Evolutionary conservation across 371 early-diverging fungal species (phyloP).

Genomic region (Conidiobolus incongruus): DNA sequence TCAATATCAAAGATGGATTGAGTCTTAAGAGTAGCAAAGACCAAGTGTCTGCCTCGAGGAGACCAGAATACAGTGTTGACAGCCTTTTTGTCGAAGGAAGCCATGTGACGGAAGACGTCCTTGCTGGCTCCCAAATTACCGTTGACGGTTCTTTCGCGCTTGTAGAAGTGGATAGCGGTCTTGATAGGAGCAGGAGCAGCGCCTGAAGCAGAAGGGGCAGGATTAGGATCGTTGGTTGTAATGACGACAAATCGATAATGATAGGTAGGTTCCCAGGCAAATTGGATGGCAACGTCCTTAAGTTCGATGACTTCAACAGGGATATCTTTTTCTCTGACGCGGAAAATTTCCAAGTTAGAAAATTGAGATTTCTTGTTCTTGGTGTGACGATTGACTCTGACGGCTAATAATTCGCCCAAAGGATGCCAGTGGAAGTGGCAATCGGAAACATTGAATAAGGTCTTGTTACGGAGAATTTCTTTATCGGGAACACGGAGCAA

Average conservation of each 20-base stretch:
- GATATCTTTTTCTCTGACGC: constrained; percentile 70
- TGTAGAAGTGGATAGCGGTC: constrained; percentile 64
- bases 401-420: constrained; percentile 70
- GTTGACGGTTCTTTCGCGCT: constrained; percentile 24
- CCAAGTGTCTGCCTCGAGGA: constrained; percentile 84
- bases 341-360: constrained; percentile 87
- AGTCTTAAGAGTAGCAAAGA: constrained; percentile 69
- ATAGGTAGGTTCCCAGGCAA: constrained; percentile 90
- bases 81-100: constrained; percentile 50
- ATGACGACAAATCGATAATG: constrained; percentile 65
- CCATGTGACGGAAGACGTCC: constrained; percentile 43
- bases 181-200: constrained; percentile 27
- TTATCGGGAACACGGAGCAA: constrained; percentile 58
- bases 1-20: constrained; percentile 62
- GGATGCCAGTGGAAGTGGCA: constrained; percentile 87
- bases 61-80: constrained; percentile 80
- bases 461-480: constrained; percentile 82
- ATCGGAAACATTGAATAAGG: constrained; percentile 79
- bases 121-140: constrained; percentile 21
- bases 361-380: constrained; percentile 81
- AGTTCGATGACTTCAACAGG: constrained; percentile 89
- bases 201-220: constrained; percentile 21
- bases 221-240: constrained; percentile 37
- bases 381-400: constrained; percentile 73
- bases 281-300: constrained; percentile 52